phyloP scores from a whole-genome alignment of 2,329 filamentous ascomycete genomes.

The Exophiala aquamarina region DNA sequence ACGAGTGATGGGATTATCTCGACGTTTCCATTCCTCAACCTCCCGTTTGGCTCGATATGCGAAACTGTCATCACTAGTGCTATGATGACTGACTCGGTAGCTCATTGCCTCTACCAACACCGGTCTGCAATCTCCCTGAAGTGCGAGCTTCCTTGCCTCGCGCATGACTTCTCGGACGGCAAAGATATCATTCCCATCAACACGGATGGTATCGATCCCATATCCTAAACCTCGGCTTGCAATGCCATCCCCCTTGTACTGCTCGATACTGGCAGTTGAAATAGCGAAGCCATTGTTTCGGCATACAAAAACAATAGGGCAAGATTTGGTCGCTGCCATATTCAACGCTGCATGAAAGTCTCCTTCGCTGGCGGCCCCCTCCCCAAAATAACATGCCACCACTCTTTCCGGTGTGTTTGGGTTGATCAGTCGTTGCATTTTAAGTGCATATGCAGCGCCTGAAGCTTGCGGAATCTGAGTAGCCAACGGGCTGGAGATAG shows the following conservation, averaged over 20 bases:
- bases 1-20: constrained; percentile 84
- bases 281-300: constrained; percentile 93
- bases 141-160: constrained; percentile 73
- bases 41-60: constrained; percentile 91
- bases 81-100: constrained; percentile 97
- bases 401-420: constrained; percentile 67
- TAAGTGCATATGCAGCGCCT: constrained; percentile 83
- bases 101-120: constrained; percentile 94
- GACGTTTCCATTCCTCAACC: constrained; percentile 89
- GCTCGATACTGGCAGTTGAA: constrained; percentile 82
- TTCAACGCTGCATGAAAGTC: constrained; percentile 92
- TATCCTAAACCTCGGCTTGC: constrained; percentile 84
- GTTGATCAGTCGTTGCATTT: constrained; percentile 73
- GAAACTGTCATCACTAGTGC: constrained; percentile 94
- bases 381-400: constrained; percentile 83
- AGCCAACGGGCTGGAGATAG: constrained; percentile 80
- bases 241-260: constrained; percentile 89
- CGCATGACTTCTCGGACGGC: constrained; percentile 79
- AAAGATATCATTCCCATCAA: constrained; percentile 94
- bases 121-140: constrained; percentile 76
- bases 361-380: constrained; percentile 85
- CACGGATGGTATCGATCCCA: constrained; percentile 88
- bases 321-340: constrained; percentile 84
- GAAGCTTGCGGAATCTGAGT: constrained; percentile 88
- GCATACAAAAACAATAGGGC: constrained; percentile 85